A percentile compares a stretch with the other conserved stretches of the same genome.
Evolutionary conservation across 192 early-diverging fungal genomes (phyloP).

Genomic region (Phycomyces blakesleeanus): DNA sequence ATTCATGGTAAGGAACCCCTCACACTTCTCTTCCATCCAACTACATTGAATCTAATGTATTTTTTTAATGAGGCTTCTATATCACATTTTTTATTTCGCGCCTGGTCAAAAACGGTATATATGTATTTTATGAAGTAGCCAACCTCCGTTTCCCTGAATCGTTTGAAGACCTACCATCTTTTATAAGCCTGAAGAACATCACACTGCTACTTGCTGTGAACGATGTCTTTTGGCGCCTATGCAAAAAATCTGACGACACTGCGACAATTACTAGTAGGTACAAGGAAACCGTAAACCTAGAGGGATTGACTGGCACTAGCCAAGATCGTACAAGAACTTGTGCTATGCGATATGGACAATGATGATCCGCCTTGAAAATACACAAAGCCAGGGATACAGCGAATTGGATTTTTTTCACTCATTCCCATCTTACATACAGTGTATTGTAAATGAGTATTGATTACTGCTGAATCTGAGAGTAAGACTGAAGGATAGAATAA

Average conservation of each 20-base stretch:
- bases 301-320: no score
- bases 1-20: neutral
- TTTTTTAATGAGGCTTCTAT: slow-evolving; percentile 6
- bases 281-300: neutral
- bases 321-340: neutral
- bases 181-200: neutral
- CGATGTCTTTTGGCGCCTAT: neutral
- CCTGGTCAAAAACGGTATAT: neutral
- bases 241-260: neutral
- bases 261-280: neutral
- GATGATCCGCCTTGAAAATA: no score
- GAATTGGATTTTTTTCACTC: no score
- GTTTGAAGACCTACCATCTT: slow-evolving; percentile 1
- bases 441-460: no score
- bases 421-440: no score
- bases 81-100: slow-evolving; percentile 1
- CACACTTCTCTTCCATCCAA: no score
- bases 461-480: no score
- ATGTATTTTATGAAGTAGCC: slow-evolving; percentile 7
- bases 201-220: neutral
- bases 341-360: neutral
- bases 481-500: no score
- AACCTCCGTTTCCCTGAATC: slow-evolving; percentile 2
- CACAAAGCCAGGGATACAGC: no score
- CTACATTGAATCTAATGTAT: neutral